phyloP scores from a whole-genome alignment of 371 early-diverging fungal species.

The Lichtheimia corymbifera region DNA sequence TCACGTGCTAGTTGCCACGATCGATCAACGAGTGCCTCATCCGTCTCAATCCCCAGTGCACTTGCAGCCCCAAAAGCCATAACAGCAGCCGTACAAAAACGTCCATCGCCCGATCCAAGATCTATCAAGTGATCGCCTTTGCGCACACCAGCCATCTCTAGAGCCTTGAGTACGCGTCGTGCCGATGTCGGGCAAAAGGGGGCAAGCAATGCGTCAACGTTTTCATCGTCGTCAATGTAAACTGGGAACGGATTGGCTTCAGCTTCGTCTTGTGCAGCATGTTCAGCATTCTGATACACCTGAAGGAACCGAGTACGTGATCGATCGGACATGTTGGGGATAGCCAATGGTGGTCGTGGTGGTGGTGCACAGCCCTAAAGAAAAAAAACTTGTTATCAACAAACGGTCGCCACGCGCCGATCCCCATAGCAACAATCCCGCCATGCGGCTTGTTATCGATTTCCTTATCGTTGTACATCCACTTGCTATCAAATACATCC shows the following conservation, averaged over 20 bases:
- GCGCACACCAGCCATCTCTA: constrained; percentile 50
- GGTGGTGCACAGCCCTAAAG: too few relatives aligned
- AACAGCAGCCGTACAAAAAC: constrained; percentile 60
- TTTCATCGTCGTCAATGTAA: constrained; percentile 48
- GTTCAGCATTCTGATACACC: constrained; percentile 35
- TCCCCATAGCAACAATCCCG: too few relatives aligned
- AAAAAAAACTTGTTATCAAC: too few relatives aligned
- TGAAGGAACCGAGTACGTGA: constrained; percentile 22
- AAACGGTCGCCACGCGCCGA: too few relatives aligned
- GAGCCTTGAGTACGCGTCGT: constrained; percentile 50
- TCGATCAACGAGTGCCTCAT: constrained; percentile 43
- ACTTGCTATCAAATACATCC: too few relatives aligned
- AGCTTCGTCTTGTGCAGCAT: constrained; percentile 36
- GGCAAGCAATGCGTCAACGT: constrained; percentile 53
- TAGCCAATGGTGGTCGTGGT: too few relatives aligned
- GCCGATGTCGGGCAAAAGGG: constrained; percentile 70
- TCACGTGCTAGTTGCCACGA: constrained; percentile 42
- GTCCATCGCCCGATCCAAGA: constrained; percentile 70
- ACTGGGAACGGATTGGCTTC: constrained; percentile 54
- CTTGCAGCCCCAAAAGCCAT: constrained; percentile 41
- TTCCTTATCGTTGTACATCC: too few relatives aligned
- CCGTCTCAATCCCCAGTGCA: constrained; percentile 64
- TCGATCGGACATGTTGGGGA: too few relatives aligned
- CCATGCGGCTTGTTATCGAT: too few relatives aligned
- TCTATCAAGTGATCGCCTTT: constrained; percentile 53